phyloP scores from a whole-genome alignment of 805 yeast genomes.

The Cyberlindnera samutprakarnensis region DNA sequence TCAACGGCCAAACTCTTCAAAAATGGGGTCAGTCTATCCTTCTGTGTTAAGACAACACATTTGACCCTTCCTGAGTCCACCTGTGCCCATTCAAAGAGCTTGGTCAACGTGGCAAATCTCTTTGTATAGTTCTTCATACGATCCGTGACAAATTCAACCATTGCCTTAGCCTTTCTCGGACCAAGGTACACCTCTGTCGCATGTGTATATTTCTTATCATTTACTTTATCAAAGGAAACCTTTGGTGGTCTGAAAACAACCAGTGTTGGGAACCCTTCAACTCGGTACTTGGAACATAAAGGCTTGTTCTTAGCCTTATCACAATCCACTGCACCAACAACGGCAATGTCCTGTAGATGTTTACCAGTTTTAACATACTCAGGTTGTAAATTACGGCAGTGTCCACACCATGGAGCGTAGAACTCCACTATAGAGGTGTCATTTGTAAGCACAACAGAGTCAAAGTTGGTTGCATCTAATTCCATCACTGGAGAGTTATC shows the following conservation, averaged over 20 bases:
- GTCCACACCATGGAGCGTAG: slow-evolving; percentile 98
- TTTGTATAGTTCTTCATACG: slow-evolving; percentile 62
- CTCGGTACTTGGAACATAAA: slow-evolving; percentile 56
- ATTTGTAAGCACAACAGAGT: slow-evolving; percentile 57
- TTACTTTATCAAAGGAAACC: slow-evolving; percentile 22
- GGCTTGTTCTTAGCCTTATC: slow-evolving; percentile 60
- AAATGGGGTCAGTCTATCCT: slow-evolving; percentile 42
- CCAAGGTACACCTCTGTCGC: slow-evolving; percentile 55
- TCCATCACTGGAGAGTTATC: slow-evolving; percentile 40
- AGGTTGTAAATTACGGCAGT: slow-evolving; percentile 68
- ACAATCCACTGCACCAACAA: slow-evolving; percentile 83
- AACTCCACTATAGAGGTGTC: slow-evolving; percentile 81
- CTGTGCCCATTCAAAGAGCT: slow-evolving; percentile 23
- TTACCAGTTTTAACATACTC: slow-evolving; percentile 59
- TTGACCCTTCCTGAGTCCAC: slow-evolving; percentile 23
- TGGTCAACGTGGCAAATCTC: slow-evolving; percentile 32
- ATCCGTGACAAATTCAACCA: slow-evolving; percentile 46
- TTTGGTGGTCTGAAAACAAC: slow-evolving; percentile 81
- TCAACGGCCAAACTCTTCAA: slow-evolving; percentile 66
- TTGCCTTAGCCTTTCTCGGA: slow-evolving; percentile 46
- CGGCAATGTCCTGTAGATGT: slow-evolving; percentile 44
- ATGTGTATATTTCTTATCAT: slow-evolving; percentile 27
- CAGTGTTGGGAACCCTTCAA: slow-evolving; percentile 82
- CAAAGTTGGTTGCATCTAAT: slow-evolving; percentile 49
- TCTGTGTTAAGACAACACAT: slow-evolving; percentile 47